Evolutionary conservation across 1,139 yeast species (phyloP), one percentile per base, ranked within the genome.

Genomic region (Pichiaceae sp.): DNA sequence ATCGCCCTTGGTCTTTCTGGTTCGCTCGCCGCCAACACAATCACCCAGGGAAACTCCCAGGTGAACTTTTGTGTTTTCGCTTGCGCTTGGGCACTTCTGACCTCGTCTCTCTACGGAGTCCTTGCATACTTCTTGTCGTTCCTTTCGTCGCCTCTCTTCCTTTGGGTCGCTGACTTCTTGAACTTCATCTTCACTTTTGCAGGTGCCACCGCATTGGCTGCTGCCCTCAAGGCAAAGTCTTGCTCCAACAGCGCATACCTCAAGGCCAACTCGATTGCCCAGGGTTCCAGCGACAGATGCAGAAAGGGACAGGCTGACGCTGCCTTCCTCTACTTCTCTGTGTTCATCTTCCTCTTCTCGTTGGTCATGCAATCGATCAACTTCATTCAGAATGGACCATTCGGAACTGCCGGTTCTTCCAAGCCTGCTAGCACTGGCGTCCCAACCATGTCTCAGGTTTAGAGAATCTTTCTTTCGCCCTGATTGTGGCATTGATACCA

Each of bases 121-220:
- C 62, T 74, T 39, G 95, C 96, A 37, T 79, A 75, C 68, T 78
- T 89, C 52, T 57, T 85, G 51, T 78, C 78, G 43, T 76, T 80
- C 48, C 70, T 89, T 46, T 95, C 95, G 35, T 84, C 93, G 81
- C 97, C 97, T 50, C 63, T 84, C 41, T 61, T 87, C 48, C 64
- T 85, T 59, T 76, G 80, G 41, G 53, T 68, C 40, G 66, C 85
- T 56, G 98, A 91, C 71, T 79, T 86, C 64, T 69, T 91, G 63
- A 86, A 87, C 74, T 66, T 79, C 56, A 83, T 89, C 49, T 89
- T 91, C 76, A 79, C 95, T 42, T 85, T 91, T 64, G 78, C 97
- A 40, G 97, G 85, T 49, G 97, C 91, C 49, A 77, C 95, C 41
- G 95, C 96, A 38, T 68, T 91, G 60, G 97, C 96, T 40, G 94